A percentile compares a stretch with the other conserved stretches of the same genome.
Evolutionary conservation across 345 rosid species (phyloP).

Genomic region (Anacardium occidentale): DNA sequence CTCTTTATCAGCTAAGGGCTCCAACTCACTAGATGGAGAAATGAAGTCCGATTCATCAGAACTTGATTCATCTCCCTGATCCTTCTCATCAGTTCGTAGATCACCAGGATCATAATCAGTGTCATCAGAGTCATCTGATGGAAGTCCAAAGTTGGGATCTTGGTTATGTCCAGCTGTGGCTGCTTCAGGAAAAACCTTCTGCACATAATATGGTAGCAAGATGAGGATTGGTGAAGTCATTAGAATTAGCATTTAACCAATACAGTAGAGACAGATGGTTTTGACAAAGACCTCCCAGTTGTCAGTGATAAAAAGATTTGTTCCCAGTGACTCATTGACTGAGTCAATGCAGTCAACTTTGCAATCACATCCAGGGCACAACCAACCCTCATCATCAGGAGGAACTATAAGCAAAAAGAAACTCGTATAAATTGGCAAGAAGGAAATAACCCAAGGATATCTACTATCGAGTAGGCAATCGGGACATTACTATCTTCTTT

Average conservation of each 20-base stretch:
- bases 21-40: conserved; percentile 56
- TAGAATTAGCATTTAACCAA: background rate
- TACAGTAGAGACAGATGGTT: background rate
- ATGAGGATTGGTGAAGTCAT: conserved; percentile 11
- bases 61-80: conserved; percentile 49
- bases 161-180: conserved; percentile 49
- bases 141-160: conserved; percentile 56
- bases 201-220: conserved; percentile 27
- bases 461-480: conserved; percentile 27
- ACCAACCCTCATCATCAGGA: conserved; percentile 92
- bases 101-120: conserved; percentile 65
- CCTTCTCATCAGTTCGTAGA: conserved; percentile 40
- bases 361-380: conserved; percentile 95
- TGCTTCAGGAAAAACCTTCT: conserved; percentile 94
- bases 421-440: conserved; percentile 15
- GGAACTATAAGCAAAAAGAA: conserved; percentile 61
- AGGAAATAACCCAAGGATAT: conserved; percentile 19
- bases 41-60: conserved; percentile 59
- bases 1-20: conserved; percentile 36
- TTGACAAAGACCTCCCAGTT: conserved; percentile 72
- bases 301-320: conserved; percentile 55
- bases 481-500: conserved; percentile 82
- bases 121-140: conserved; percentile 88
- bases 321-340: conserved; percentile 77
- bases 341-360: conserved; percentile 71